A percentile compares a stretch with the other conserved stretches of the same genome.
Conservation (phyloP, 768 basidiomycete species). For the Leccinum obscurum region DNA sequence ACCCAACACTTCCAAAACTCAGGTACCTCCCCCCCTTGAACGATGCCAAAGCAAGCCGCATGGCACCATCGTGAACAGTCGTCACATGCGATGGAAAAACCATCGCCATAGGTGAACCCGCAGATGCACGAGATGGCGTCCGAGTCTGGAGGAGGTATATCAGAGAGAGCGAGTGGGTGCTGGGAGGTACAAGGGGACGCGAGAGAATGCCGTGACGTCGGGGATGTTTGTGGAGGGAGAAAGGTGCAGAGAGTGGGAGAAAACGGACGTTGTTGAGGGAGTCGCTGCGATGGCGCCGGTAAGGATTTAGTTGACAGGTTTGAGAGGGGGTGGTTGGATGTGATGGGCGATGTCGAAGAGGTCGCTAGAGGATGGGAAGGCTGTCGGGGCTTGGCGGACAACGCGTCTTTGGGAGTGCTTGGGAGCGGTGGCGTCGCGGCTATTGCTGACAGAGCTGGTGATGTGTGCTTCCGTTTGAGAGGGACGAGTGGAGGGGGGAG, state of each 20-base stretch:
- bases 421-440: conserved; percentile 11
- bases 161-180: conserved; percentile 16
- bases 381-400: conserved; percentile 17
- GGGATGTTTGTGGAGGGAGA: conserved; percentile 16
- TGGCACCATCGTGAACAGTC: conserved; percentile 83
- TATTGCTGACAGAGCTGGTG: conserved; percentile 19
- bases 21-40: conserved; percentile 52
- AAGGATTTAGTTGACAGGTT: conserved; percentile 16
- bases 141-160: conserved; percentile 33
- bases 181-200: conserved; percentile 25
- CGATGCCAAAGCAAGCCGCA: conserved; percentile 72
- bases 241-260: conserved; percentile 17
- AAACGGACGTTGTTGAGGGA: conserved; percentile 19
- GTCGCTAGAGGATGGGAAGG: conserved; percentile 19
- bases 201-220: conserved; percentile 14
- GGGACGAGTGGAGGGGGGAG: conserved; percentile 36
- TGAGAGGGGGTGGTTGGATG: conserved; percentile 8
- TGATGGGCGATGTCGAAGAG: conserved; percentile 19
- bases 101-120: conserved; percentile 72
- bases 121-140: conserved; percentile 75
- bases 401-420: conserved; percentile 4
- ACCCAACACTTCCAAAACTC: conserved; percentile 79
- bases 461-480: conserved; percentile 42
- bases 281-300: conserved; percentile 14
- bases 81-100: conserved; percentile 86